phyloP scores from a whole-genome alignment of 1,284 basidiomycete genomes.

The Cystobasidiaceae sp. region DNA sequence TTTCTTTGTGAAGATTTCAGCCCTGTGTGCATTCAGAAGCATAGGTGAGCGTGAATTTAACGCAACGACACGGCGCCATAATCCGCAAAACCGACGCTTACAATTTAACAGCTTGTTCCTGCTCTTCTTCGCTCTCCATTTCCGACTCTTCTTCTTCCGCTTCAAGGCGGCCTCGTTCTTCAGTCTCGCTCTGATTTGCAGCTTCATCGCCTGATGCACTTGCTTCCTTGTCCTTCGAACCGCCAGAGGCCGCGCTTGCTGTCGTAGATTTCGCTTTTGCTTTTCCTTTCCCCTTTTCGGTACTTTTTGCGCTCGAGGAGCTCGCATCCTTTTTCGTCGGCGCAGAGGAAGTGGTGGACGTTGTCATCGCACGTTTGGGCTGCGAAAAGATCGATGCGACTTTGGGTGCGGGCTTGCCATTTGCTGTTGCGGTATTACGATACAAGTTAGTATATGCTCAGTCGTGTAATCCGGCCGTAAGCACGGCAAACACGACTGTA shows the following conservation, averaged over 20 bases:
- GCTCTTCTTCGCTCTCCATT: conserved; percentile 25
- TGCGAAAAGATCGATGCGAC: conserved; percentile 24
- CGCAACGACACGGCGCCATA: too few species aligned
- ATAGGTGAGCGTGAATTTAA: too few species aligned
- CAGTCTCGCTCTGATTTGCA: background rate
- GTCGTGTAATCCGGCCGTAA: background rate
- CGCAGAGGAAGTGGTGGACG: background rate
- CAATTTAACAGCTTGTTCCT: conserved; percentile 33
- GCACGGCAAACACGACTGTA: background rate
- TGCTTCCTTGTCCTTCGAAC: background rate
- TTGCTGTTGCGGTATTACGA: background rate
- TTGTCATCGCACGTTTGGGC: background rate
- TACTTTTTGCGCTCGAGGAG: background rate
- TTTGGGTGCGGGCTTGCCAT: conserved; percentile 13
- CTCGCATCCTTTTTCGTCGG: background rate
- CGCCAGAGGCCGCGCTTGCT: background rate
- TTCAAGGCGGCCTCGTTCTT: background rate
- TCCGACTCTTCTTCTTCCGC: conserved; percentile 20
- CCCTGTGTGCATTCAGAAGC: conserved; percentile 51
- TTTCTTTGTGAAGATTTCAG: conserved; percentile 59
- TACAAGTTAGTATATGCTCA: background rate
- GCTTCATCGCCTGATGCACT: background rate
- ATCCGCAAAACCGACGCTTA: background rate
- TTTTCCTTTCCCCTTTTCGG: conserved; percentile 22
- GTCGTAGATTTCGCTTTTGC: conserved; percentile 7